A percentile compares a stretch with the other conserved stretches of the same genome.
Conservation (phyloP, 192 early-diverging fungal species). For the Diversispora epigaea region DNA sequence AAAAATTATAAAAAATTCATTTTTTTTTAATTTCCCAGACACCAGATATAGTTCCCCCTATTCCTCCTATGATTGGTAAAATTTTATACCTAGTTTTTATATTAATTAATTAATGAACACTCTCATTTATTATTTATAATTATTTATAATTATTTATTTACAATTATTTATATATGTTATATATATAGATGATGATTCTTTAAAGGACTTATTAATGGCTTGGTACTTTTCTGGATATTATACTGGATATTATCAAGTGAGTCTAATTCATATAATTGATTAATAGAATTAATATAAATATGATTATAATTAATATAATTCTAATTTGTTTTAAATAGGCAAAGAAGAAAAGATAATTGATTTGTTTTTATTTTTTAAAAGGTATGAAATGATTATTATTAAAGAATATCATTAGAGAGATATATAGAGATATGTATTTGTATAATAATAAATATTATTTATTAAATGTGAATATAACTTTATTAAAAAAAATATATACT, state of each 20-base stretch:
- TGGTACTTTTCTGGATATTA: conserved; percentile 79
- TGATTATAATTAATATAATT: too few relatives aligned
- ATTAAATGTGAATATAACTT: too few relatives aligned
- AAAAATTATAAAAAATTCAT: too few relatives aligned
- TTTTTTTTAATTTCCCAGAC: not conserved
- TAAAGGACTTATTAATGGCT: conserved; percentile 66
- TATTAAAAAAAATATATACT: too few relatives aligned
- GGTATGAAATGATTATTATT: too few relatives aligned
- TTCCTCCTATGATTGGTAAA: not conserved
- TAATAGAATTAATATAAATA: too few relatives aligned
- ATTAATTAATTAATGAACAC: not conserved
- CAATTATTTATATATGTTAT: not conserved
- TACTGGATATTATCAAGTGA: conserved; percentile 66
- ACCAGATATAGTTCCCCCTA: not conserved
- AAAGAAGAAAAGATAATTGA: too few relatives aligned
- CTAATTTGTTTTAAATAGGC: too few relatives aligned
- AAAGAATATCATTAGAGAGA: too few relatives aligned
- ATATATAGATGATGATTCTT: conserved; percentile 55
- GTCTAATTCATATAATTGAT: not conserved
- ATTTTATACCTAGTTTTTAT: not conserved
- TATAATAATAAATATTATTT: too few relatives aligned
- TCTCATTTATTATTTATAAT: not conserved
- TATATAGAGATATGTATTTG: too few relatives aligned
- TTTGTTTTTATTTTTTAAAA: too few relatives aligned
- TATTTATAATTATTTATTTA: not conserved